Base-by-base conservation (phyloP, 768 basidiomycete species). In the Agaricus sinodeliciosus region DNA sequence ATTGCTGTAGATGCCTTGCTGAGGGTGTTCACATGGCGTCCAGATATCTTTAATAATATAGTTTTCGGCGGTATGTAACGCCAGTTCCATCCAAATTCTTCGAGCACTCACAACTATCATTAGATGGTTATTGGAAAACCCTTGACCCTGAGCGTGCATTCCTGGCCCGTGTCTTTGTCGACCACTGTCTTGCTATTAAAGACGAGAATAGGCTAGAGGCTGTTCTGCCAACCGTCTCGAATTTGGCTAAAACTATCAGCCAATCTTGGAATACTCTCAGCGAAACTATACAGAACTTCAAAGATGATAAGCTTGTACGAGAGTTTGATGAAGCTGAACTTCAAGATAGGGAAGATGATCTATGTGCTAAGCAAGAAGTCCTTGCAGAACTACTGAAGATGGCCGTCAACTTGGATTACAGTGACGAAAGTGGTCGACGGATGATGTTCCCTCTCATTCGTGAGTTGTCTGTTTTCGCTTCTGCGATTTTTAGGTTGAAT, bases 371-470 rank as follows among this genome's bases (percentile, higher is more conserved):
- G 34, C 83, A 85, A 59, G 84, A 88, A 52, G 69, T 92, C 6
- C 74, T 95, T n/a, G 74, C 80, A 0, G 91, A 97, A 66, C 76
- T 97, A 65, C 76, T 96, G 19, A 79, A 76, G 59, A 69, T 95
- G 27, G 89, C 90, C 0, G 75, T 87, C 3, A 79, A 86, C 55
- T 72, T 93, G 25, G 94, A 97, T 66, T 97, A 94, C 60, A 80
- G 84, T 0, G 95, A 98, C 68, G 93, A 96, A 66, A 89, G 87
- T 55, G 94, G 95, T 3, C 70, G 92, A 55, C 70, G 92, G 54
- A 88, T 87, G 68, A 93, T 94, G 85, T 89, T 88, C 61, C 75
- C 80, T 46, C 82, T 94, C 28, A 82, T 94, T 59, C 82, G 92
- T 87, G 56, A 67, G 88, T 82, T 27, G 15, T 55, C 41, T 35